Evolutionary conservation across 257 asterid genomes (phyloP), one percentile per base, ranked within the genome.

Genomic region (Ilex asprella): DNA sequence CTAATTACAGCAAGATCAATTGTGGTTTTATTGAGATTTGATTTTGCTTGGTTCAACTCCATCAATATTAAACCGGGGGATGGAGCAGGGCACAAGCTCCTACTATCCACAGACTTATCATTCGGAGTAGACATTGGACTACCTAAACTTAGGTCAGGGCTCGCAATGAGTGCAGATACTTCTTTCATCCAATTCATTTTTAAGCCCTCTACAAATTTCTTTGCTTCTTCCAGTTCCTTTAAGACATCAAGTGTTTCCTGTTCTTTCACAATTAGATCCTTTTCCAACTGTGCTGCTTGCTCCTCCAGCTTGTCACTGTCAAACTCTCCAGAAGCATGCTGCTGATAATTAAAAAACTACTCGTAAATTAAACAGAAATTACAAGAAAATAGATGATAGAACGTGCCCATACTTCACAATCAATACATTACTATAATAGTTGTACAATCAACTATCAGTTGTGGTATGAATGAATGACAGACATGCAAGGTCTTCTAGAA

Each of bases 1-100:
- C 85, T 86, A 66, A 92, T 86, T 13, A 75, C 78, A 12, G 95
- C 86, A 13, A 92, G 97, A 72, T 86, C 93, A 7, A 63, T 63
- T 0, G 97, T 77, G 14, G 93, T 86, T 63, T 84, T 85, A 51
- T 70, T 73, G 60, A 92, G 95, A 77, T 82, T 82, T 32, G 61
- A 30, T 77, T 85, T 86, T 12, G 97, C 94, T 47, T 73, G 91
- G 69, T 66, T 81, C 72, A 92, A 64, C 67, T 92, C 96, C 63
- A 67, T 76, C 62, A 80, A 78, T 71, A 83, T 81, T 30, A 68
- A 60, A 60, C 82, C 81, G 10, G 96, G 92, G 2, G 87, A 75
- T 29, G 64, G 64, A 57, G 55, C 55, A 12, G 84, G 77, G 60
- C 76, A 72, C 58, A 67, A 31, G 57, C 69, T 65, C 65, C 63